Conservation (phyloP, 306 rosid species). For the Fragaria vesca region DNA sequence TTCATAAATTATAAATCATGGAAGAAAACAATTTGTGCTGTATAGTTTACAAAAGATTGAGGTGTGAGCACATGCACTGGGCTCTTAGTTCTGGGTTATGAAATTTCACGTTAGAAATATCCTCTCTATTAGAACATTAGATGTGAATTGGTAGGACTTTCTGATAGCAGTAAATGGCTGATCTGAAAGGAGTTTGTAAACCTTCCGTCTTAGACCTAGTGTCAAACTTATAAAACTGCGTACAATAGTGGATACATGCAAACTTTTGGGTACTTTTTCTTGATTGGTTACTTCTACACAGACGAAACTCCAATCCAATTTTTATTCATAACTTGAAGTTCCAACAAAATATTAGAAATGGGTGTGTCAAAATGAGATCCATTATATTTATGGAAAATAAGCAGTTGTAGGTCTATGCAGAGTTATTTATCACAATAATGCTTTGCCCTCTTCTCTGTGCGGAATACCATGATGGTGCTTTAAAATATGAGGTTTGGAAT, state of each 20-base stretch:
- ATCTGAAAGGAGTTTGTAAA: not conserved
- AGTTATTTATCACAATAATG: not conserved
- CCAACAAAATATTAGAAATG: not conserved
- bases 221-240: not conserved
- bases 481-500: not conserved
- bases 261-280: not conserved
- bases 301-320: not conserved
- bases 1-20: not conserved
- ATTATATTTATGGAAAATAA: not conserved
- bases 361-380: not conserved
- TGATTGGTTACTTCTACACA: not conserved
- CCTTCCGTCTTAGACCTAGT: not conserved
- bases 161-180: not conserved
- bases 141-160: not conserved
- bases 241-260: not conserved
- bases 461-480: not conserved
- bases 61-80: not conserved
- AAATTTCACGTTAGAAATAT: not conserved
- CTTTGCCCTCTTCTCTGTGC: not conserved
- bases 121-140: not conserved
- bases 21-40: not conserved
- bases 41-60: not conserved
- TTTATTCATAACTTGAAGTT: not conserved
- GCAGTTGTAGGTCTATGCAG: not conserved
- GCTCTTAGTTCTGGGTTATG: not conserved